Conservation (phyloP, 2,329 filamentous ascomycete species). For the Fusarium humuli region DNA sequence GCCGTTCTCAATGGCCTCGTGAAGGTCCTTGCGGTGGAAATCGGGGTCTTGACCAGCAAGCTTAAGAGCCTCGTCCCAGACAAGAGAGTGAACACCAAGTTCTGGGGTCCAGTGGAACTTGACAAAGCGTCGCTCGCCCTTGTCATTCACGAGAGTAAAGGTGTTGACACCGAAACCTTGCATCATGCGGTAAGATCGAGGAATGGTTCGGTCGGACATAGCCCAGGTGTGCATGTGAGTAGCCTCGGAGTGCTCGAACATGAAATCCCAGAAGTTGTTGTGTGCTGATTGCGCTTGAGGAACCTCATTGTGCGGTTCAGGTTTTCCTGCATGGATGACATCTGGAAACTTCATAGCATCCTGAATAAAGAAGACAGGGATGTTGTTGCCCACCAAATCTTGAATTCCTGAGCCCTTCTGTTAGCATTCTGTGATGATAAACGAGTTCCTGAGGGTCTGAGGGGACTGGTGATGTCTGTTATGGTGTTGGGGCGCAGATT, state of each 20-base stretch:
- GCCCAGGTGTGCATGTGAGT: slow-evolving; percentile 86
- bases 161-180: slow-evolving; percentile 89
- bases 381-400: slow-evolving; percentile 77
- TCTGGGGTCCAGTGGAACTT: slow-evolving; percentile 83
- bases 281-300: slow-evolving; percentile 78
- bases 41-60: slow-evolving; percentile 80
- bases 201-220: slow-evolving; percentile 80
- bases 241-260: slow-evolving; percentile 71
- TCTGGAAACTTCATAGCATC: slow-evolving; percentile 81
- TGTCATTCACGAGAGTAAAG: slow-evolving; percentile 74
- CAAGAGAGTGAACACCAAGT: slow-evolving; percentile 79
- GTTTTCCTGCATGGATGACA: slow-evolving; percentile 72
- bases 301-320: slow-evolving; percentile 76
- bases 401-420: no score
- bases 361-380: slow-evolving; percentile 81
- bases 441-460: neutral
- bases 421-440: no score
- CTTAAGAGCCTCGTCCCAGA: slow-evolving; percentile 85
- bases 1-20: slow-evolving; percentile 78
- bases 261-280: slow-evolving; percentile 84
- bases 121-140: slow-evolving; percentile 77
- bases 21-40: slow-evolving; percentile 83
- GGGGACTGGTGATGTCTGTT: neutral
- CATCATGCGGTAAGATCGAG: slow-evolving; percentile 84
- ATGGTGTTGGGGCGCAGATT: neutral